These are phyloP conservation scores for Piper betle DNA, from an alignment of 164 flowering plant species.

Conservation along the genomic window DNA sequence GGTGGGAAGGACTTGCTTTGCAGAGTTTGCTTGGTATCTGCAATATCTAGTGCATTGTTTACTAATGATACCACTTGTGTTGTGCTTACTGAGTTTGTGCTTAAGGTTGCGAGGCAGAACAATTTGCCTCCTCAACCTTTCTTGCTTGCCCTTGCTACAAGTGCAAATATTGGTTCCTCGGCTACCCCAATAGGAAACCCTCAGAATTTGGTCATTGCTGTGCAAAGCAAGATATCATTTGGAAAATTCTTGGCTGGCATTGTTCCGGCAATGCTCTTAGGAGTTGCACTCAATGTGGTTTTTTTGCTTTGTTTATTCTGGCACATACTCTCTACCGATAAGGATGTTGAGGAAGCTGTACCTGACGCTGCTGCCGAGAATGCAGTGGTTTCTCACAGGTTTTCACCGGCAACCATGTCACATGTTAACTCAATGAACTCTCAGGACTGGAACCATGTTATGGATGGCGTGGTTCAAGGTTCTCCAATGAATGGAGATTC, in stretches of 20 bases:
- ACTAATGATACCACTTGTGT: constrained; percentile 88
- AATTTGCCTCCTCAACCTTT: constrained; percentile 90
- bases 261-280: constrained; percentile 69
- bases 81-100: constrained; percentile 68
- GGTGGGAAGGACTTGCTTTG: constrained; percentile 70
- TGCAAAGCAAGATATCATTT: constrained; percentile 57
- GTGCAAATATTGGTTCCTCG: constrained; percentile 84
- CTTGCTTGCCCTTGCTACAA: constrained; percentile 75
- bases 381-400: constrained; percentile 46
- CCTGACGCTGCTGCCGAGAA: constrained; percentile 39
- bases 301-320: constrained; percentile 54
- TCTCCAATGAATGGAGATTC: constrained; percentile 3
- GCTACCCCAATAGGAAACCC: constrained; percentile 97
- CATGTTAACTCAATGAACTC: constrained; percentile 4
- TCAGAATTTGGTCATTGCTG: constrained; percentile 80
- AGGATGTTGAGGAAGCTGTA: constrained; percentile 39
- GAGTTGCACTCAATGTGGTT: constrained; percentile 39
- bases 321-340: constrained; percentile 36
- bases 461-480: not conserved
- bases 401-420: constrained; percentile 81
- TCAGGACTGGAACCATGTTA: not conserved
- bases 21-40: constrained; percentile 62
- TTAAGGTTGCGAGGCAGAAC: constrained; percentile 72
- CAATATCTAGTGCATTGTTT: constrained; percentile 80
- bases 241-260: constrained; percentile 49